Conservation (phyloP, 371 early-diverging fungal genomes). For the Mortierella sp. region DNA sequence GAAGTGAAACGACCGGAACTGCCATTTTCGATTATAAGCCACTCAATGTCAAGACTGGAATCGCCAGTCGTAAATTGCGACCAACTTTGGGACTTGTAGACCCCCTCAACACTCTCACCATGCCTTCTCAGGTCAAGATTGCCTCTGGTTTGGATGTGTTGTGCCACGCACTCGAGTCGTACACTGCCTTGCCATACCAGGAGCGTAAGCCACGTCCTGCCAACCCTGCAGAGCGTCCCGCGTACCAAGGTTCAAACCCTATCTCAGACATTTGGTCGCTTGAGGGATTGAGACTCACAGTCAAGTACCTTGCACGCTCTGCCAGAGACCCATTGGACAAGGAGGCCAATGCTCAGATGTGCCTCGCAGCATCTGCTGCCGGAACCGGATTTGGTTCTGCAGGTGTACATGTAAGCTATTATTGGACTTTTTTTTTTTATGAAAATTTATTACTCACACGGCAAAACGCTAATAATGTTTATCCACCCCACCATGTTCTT, state of each 20-base stretch:
- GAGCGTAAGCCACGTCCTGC: conserved; percentile 84
- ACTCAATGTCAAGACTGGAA: conserved; percentile 90
- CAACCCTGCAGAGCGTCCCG: conserved; percentile 89
- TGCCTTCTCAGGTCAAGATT: conserved; percentile 89
- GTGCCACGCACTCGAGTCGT: conserved; percentile 92
- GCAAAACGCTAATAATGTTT: conserved; percentile 2
- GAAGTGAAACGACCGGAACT: conserved; percentile 92
- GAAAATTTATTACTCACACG: background rate
- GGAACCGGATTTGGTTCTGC: conserved; percentile 96
- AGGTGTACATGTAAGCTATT: conserved; percentile 75
- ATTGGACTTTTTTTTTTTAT: background rate
- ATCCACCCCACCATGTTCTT: background rate
- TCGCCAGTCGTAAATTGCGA: conserved; percentile 88
- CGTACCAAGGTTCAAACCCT: conserved; percentile 94
- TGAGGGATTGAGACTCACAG: conserved; percentile 85
- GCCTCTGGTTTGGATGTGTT: conserved; percentile 92
- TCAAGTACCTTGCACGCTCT: conserved; percentile 82
- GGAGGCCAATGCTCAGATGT: conserved; percentile 89
- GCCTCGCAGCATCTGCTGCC: conserved; percentile 92
- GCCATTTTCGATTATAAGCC: conserved; percentile 93
- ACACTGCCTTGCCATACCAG: conserved; percentile 91
- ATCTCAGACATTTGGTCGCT: conserved; percentile 93
- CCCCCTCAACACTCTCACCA: conserved; percentile 87
- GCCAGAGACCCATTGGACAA: conserved; percentile 78
- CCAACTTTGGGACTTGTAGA: conserved; percentile 91